Evolutionary conservation across 768 basidiomycete genomes (phyloP), one percentile per base, ranked within the genome.

Genomic region (Kwoniella sp.): DNA sequence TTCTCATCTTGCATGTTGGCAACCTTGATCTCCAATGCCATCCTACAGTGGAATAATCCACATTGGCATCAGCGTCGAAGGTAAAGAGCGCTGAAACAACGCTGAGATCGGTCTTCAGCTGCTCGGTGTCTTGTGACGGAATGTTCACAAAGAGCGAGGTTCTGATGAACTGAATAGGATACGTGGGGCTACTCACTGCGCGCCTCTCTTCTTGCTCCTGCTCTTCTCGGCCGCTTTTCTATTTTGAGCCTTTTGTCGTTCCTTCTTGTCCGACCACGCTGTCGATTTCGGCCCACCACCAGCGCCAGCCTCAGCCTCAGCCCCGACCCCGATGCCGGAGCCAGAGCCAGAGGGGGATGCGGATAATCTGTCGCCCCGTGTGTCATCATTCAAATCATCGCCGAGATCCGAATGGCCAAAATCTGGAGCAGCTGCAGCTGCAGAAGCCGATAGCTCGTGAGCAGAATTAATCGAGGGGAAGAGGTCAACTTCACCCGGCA

Each of bases 141-240:
- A 41, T 41, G 38, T 41, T 20, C 9, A 20, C 38, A 20, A 41
- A 41, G 25, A 12, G 26, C 7, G 26, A n/a, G 22, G 1, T 12
- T 20, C 20, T 22, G 34, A 26, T 23, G 28, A 45, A 38, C 4
- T 50, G n/a, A 31, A 12, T 26, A 8, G 58, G 3, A n/a, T 25
- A 29, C 9, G 28, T 22, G 22, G 4, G 41, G 1, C n/a, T 17
- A 71, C 79, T 73, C 60, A 79, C 79, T 69, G 61, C 37, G 71
- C 75, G 26, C 70, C 72, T 41, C 70, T 58, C 61, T 71, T 70
- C 72, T 79, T 81, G 0, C 63, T 57, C 38, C 79, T 54, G 65
- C 75, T 77, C 55, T 67, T 64, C 52, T 75, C 72, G 1, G 79
- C 79, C 1, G 79, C 79, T 31, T 72, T 69, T 53, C 72, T 61